Conservation (phyloP, 176 grass and related monocot genomes). For the Ensete ventricosum region DNA sequence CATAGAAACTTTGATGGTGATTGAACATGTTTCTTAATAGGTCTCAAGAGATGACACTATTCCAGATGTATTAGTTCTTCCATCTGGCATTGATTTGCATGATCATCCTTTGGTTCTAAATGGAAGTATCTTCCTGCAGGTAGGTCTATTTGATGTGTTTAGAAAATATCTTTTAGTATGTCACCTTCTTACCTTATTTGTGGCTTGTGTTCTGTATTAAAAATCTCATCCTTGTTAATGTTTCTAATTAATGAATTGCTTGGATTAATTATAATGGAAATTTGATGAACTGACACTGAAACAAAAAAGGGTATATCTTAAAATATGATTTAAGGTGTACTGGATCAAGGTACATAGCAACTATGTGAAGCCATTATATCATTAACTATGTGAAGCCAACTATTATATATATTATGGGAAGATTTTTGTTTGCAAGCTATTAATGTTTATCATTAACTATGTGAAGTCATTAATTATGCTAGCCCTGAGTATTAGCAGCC, state of each 20-base stretch:
- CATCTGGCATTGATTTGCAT: slow-evolving; percentile 74
- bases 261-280: not conserved
- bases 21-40: slow-evolving; percentile 32
- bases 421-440: not conserved
- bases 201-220: not conserved
- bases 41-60: slow-evolving; percentile 55
- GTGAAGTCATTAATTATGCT: not conserved
- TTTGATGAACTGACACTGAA: not conserved
- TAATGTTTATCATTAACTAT: not conserved
- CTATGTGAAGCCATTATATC: not conserved
- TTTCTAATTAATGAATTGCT: not conserved
- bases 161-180: too few relatives aligned
- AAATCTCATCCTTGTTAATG: not conserved
- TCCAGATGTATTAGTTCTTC: slow-evolving; percentile 63
- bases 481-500: not conserved
- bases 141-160: slow-evolving; percentile 16
- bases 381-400: not conserved
- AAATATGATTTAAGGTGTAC: too few relatives aligned
- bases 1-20: not conserved
- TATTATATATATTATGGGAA: not conserved
- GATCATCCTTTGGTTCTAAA: slow-evolving; percentile 65
- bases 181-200: not conserved
- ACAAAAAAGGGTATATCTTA: too few relatives aligned
- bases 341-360: too few relatives aligned
- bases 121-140: slow-evolving; percentile 71